Percentiles rank a stretch among this genome's conserved stretches.
phyloP scores from a whole-genome alignment of 116 monocot species.

The Iris pallida region DNA sequence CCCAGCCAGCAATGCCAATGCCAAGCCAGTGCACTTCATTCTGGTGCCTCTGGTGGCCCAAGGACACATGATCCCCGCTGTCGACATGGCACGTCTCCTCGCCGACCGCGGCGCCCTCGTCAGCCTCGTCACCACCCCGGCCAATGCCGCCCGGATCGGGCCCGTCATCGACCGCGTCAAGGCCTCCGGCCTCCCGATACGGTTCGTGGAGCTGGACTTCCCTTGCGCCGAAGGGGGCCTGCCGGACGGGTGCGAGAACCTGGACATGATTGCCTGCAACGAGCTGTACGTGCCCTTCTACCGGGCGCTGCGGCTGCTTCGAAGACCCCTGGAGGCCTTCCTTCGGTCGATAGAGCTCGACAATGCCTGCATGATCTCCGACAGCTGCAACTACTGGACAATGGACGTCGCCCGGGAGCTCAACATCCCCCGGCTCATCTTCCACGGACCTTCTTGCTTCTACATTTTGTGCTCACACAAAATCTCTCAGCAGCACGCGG shows the following conservation, averaged over 20 bases:
- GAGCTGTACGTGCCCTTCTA: slow-evolving; percentile 11
- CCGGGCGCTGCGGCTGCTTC: slow-evolving; percentile 16
- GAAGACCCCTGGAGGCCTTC: slow-evolving; percentile 5
- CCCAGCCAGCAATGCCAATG: no score
- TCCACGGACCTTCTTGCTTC: slow-evolving; percentile 25
- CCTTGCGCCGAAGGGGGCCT: slow-evolving; percentile 26
- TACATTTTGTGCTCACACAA: slow-evolving; percentile 13
- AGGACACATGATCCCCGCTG: slow-evolving; percentile 2
- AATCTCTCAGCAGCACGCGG: not conserved
- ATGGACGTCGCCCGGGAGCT: slow-evolving; percentile 18
- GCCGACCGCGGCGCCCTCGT: not conserved
- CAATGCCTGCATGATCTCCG: slow-evolving; percentile 18
- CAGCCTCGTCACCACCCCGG: slow-evolving; percentile 2
- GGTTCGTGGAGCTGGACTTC: slow-evolving; percentile 18
- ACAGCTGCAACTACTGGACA: slow-evolving; percentile 25
- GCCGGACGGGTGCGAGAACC: slow-evolving; percentile 37
- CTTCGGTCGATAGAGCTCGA: not conserved
- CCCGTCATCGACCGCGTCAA: slow-evolving; percentile 5
- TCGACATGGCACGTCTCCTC: not conserved
- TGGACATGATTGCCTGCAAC: slow-evolving; percentile 16
- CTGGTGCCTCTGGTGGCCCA: not conserved
- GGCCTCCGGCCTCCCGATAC: slow-evolving; percentile 7
- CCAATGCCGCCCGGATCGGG: not conserved
- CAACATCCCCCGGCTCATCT: slow-evolving; percentile 16
- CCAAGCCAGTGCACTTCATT: not conserved